Percentiles rank a stretch among this genome's conserved stretches.
These are phyloP conservation scores for Daldinia vernicosa DNA, from an alignment of 495 filamentous ascomycete genomes.

Conservation along the genomic window DNA sequence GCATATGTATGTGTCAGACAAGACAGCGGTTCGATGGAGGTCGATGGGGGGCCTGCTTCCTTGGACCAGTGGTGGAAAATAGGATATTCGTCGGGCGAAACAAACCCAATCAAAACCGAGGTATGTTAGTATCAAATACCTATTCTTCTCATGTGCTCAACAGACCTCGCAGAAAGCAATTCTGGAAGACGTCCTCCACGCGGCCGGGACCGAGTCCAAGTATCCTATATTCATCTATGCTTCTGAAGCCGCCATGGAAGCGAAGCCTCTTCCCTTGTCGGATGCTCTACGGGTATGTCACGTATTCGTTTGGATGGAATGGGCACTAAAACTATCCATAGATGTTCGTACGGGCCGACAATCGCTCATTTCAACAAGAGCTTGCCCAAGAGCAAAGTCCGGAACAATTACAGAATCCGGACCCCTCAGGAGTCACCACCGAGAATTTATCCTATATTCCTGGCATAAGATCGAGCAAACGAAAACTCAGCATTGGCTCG, in stretches of 20 bases:
- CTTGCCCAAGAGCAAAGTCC: slow-evolving; percentile 44
- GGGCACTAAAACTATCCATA: slow-evolving; percentile 6
- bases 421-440: slow-evolving; percentile 17
- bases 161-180: slow-evolving; percentile 37
- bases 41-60: slow-evolving; percentile 16
- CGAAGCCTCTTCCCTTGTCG: slow-evolving; percentile 47
- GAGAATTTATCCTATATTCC: slow-evolving; percentile 28
- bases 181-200: slow-evolving; percentile 46
- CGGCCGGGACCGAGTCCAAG: slow-evolving; percentile 45
- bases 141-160: slow-evolving; percentile 18
- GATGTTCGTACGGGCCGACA: slow-evolving; percentile 56
- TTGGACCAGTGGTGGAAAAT: slow-evolving; percentile 58
- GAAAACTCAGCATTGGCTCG: slow-evolving; percentile 41
- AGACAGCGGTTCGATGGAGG: slow-evolving; percentile 34
- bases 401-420: slow-evolving; percentile 13
- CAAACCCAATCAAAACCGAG: slow-evolving; percentile 47
- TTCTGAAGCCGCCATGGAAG: slow-evolving; percentile 50
- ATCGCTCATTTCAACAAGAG: slow-evolving; percentile 56
- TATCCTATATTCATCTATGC: slow-evolving; percentile 56
- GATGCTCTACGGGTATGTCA: slow-evolving; percentile 48
- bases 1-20: slow-evolving; percentile 51
- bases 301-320: background rate
- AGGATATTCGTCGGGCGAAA: slow-evolving; percentile 40
- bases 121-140: slow-evolving; percentile 32
- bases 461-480: background rate